Conservation (phyloP, 106 monocot genomes). For the Apostasia shenzhenica region DNA sequence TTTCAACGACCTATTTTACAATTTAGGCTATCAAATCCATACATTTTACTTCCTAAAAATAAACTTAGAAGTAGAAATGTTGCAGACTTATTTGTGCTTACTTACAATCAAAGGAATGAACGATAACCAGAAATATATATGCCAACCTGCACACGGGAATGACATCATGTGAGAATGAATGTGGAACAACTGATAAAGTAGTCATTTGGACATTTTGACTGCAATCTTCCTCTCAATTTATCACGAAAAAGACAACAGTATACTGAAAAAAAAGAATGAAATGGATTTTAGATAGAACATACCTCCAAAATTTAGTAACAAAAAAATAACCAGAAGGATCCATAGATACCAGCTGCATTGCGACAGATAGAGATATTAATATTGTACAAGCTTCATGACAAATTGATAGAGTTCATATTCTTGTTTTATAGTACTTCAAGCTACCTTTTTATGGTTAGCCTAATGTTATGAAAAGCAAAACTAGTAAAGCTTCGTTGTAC, state of each 20-base stretch:
- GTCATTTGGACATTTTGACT: too few species aligned
- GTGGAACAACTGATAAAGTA: not conserved
- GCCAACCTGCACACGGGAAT: constrained; percentile 15
- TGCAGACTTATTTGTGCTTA: not conserved
- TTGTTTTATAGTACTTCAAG: too few species aligned
- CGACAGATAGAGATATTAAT: not conserved
- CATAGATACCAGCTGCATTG: constrained; percentile 90
- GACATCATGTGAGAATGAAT: not conserved
- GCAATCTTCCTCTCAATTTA: too few species aligned
- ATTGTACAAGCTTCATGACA: too few species aligned
- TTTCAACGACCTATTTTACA: not conserved
- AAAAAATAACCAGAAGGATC: constrained; percentile 69
- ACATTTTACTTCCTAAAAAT: not conserved
- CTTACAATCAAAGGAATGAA: constrained; percentile 21
- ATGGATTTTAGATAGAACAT: constrained; percentile 9
- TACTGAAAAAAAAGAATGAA: not conserved
- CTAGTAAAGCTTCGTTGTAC: not conserved
- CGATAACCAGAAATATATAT: constrained; percentile 19
- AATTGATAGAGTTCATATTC: too few species aligned
- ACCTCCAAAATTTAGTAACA: constrained; percentile 78
- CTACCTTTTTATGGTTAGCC: too few species aligned
- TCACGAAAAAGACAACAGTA: too few species aligned
- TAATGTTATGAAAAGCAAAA: not conserved
- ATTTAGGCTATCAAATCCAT: not conserved
- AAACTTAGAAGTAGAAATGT: not conserved